These are phyloP conservation scores for Heterobasidion occidentale DNA, from an alignment of 1,284 basidiomycete species.

Conservation along the genomic window DNA sequence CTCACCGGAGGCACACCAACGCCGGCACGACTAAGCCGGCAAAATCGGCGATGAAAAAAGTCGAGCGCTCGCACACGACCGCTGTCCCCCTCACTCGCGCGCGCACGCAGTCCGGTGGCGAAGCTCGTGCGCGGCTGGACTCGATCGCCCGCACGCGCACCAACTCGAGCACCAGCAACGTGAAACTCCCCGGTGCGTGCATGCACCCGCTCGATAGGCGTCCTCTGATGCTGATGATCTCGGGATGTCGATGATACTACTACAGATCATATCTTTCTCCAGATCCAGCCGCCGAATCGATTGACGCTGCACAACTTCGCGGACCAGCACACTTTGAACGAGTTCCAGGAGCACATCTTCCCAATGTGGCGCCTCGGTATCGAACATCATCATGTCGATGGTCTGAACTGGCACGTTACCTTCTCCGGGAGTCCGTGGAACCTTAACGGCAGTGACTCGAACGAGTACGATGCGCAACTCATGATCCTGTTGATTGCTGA, in stretches of 20 bases:
- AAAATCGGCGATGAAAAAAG: slow-evolving; percentile 56
- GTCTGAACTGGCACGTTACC: slow-evolving; percentile 30
- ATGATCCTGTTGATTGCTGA: not conserved
- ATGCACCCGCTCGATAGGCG: not conserved
- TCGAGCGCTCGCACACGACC: slow-evolving; percentile 13
- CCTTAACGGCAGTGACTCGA: slow-evolving; percentile 27
- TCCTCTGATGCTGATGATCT: too few species aligned
- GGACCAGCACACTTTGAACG: slow-evolving; percentile 26
- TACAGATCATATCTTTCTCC: slow-evolving; percentile 27
- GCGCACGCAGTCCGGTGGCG: slow-evolving; percentile 10
- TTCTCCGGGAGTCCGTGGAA: slow-evolving; percentile 40
- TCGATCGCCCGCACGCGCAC: slow-evolving; percentile 12
- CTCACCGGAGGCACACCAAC: slow-evolving; percentile 8
- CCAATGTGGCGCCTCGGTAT: slow-evolving; percentile 41
- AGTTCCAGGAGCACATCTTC: slow-evolving; percentile 31
- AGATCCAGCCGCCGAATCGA: slow-evolving; percentile 27
- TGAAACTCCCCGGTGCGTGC: not conserved
- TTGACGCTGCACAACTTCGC: slow-evolving; percentile 32
- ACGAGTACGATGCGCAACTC: slow-evolving; percentile 26
- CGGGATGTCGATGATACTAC: too few species aligned
- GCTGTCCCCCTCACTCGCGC: slow-evolving; percentile 2
- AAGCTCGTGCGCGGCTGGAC: slow-evolving; percentile 15
- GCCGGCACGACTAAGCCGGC: slow-evolving; percentile 20
- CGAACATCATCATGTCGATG: slow-evolving; percentile 17
- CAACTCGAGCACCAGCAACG: slow-evolving; percentile 8